phyloP scores from a whole-genome alignment of 805 yeast genomes.

The Maudiozyma turicensis region DNA sequence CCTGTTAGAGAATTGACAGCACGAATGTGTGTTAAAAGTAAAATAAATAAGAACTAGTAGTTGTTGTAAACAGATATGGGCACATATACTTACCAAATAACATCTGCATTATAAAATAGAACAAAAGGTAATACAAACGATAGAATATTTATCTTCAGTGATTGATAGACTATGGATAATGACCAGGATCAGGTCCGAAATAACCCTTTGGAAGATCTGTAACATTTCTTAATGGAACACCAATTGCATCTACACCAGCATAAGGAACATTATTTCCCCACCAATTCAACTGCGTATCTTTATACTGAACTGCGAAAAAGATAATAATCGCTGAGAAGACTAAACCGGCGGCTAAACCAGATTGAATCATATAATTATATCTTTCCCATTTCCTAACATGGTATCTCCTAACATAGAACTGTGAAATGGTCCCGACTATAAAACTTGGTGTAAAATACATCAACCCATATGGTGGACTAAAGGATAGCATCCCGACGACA shows the following conservation, averaged over 20 bases:
- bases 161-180: slow-evolving; percentile 14
- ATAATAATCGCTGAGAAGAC: slow-evolving; percentile 44
- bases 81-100: no score
- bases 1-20: no score
- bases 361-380: slow-evolving; percentile 42
- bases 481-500: slow-evolving; percentile 39
- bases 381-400: slow-evolving; percentile 48
- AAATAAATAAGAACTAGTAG: no score
- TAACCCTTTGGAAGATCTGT: slow-evolving; percentile 13
- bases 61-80: no score
- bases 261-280: slow-evolving; percentile 50
- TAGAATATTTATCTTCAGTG: neutral
- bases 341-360: slow-evolving; percentile 53
- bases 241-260: slow-evolving; percentile 12
- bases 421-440: slow-evolving; percentile 32
- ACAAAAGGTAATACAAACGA: no score
- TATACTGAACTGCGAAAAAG: slow-evolving; percentile 43
- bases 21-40: no score
- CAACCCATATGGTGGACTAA: slow-evolving; percentile 44
- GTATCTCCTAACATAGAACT: slow-evolving; percentile 39
- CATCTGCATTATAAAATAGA: no score
- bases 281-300: slow-evolving; percentile 40
- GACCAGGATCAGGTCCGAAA: slow-evolving; percentile 25
- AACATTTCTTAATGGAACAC: slow-evolving; percentile 9
- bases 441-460: slow-evolving; percentile 25